Evolutionary conservation across 768 basidiomycete genomes (phyloP).

Genomic region (Tricholoma bakamatsutake): DNA sequence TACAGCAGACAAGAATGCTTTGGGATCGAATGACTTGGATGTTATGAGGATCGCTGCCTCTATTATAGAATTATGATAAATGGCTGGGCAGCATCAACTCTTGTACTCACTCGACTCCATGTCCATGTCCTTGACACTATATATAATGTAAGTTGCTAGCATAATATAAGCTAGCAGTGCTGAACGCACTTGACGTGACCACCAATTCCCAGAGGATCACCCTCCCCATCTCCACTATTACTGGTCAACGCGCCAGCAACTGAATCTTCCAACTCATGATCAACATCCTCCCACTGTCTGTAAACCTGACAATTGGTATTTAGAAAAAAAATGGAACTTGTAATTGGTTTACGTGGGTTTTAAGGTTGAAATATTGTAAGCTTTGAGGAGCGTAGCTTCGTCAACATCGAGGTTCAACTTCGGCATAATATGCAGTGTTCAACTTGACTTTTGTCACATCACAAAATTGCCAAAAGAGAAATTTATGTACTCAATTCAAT

Average conservation of each 20-base stretch:
- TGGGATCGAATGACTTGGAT: slow-evolving; percentile 95
- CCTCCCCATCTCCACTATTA: slow-evolving; percentile 51
- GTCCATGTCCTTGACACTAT: slow-evolving; percentile 62
- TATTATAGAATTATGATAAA: slow-evolving; percentile 19
- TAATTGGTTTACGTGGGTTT: slow-evolving; percentile 55
- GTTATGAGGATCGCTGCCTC: slow-evolving; percentile 80
- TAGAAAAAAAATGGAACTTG: not conserved
- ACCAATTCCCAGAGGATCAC: slow-evolving; percentile 79
- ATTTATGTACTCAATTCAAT: too few species aligned
- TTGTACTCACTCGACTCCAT: slow-evolving; percentile 65
- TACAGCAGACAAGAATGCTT: slow-evolving; percentile 82
- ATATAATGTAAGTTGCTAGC: not conserved
- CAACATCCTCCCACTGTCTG: slow-evolving; percentile 88
- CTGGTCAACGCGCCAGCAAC: slow-evolving; percentile 65
- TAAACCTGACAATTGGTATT: slow-evolving; percentile 2
- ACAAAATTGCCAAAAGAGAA: too few species aligned
- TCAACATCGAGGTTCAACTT: slow-evolving; percentile 68
- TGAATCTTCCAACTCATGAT: slow-evolving; percentile 78
- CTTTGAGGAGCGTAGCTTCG: slow-evolving; percentile 78
- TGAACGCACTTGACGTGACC: slow-evolving; percentile 47
- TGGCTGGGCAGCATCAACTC: not conserved
- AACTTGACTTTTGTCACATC: too few species aligned
- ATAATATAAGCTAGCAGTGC: not conserved
- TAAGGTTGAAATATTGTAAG: slow-evolving; percentile 78
- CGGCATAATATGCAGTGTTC: slow-evolving; percentile 42